Evolutionary conservation across 306 rosid species (phyloP), one percentile per base, ranked within the genome.

Genomic region (Cucumis sativus): DNA sequence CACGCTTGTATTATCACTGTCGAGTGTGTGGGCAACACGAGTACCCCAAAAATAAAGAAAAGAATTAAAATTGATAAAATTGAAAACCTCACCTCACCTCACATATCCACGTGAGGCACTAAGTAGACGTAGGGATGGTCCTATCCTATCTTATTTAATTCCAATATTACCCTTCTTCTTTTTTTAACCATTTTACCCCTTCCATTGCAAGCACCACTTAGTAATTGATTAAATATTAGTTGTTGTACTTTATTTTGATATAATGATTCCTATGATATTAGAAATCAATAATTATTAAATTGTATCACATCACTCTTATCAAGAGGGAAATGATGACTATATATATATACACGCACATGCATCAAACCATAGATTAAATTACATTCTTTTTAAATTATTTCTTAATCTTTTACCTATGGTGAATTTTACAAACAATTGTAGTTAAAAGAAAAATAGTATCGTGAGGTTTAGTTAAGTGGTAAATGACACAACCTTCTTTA

Each of bases 1-100:
- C 74, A 67, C 74, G 74, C 33, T n/a, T 18, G 54, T 67, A 20
- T 67, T 20, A 41, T 67, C 54, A 67, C 74, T 67, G 52, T 67
- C 74, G 54, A 67, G 33, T 20, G 33, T 6, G 33, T 41, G 74
- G 74, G 33, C 74, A 40, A 67, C 74, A 67, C 25, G 52, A 10
- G 15, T 40, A 40, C 52, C n/a, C 6, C 6, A 6, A 1, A 16
- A 15, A 52, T 23, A 23, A 23, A 23, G 25, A 52, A 4, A 15
- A 5, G 1, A 10, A 64, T 16, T 35, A 4, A 13, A 18, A 18
- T 6, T 6, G 14, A 64, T 33, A 64, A 5, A 51, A 51, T 13
- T 0, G 4, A 49, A 49, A 49, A 14, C 4, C 5, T 3, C 17
- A 51, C 8, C 43, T 59, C 17, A 4, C 41, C 20, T 6, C 17